Conservation (phyloP, 345 rosid species). For the Kandelia obovata region DNA sequence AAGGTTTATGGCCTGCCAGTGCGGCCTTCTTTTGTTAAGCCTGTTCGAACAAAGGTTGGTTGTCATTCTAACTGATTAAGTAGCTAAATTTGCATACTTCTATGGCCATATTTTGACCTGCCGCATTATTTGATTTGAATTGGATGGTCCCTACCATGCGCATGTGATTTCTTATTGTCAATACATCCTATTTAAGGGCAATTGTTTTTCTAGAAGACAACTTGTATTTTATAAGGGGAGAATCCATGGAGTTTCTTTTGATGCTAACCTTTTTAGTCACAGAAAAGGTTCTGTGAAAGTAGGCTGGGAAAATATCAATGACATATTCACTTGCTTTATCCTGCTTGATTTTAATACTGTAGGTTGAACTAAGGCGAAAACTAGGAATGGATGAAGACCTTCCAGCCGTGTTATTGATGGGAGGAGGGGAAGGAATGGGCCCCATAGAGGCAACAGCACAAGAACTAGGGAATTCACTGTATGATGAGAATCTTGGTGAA, state of each 20-base stretch:
- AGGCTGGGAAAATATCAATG: no score
- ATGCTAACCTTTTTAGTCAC: no score
- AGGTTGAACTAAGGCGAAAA: constrained; percentile 65
- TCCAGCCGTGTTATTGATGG: constrained; percentile 95
- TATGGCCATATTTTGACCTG: background rate
- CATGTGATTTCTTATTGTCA: background rate
- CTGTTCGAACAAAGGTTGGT: constrained; percentile 84
- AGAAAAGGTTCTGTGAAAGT: no score
- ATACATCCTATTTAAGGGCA: background rate
- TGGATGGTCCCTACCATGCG: background rate
- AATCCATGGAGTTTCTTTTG: no score
- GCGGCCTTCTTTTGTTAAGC: constrained; percentile 94
- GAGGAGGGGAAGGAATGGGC: constrained; percentile 99
- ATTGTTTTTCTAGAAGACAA: no score
- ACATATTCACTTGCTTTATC: constrained; percentile 3
- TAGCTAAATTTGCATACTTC: no score
- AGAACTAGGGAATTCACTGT: constrained; percentile 76
- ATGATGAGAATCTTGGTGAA: constrained; percentile 69
- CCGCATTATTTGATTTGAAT: background rate
- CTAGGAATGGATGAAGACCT: constrained; percentile 89
- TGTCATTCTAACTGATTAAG: constrained; percentile 9
- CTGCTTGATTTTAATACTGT: background rate
- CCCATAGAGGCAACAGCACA: constrained; percentile 95
- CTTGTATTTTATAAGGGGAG: no score
- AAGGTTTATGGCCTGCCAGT: constrained; percentile 97